Percentiles rank a stretch among this genome's conserved stretches.
These are phyloP conservation scores for Tagetes erecta DNA, from an alignment of 129 eudicot species.

Conservation along the genomic window DNA sequence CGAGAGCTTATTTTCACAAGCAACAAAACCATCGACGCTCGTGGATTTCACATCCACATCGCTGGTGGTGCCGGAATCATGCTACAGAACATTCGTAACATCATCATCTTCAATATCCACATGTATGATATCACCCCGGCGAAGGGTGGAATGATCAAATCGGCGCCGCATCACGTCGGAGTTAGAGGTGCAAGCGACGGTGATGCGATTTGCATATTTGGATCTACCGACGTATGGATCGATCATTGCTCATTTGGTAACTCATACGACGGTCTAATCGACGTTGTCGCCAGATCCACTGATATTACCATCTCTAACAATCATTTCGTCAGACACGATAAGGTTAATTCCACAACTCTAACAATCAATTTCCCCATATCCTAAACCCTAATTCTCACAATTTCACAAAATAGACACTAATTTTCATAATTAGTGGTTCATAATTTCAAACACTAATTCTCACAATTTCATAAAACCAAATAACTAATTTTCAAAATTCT, in stretches of 20 bases:
- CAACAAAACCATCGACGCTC: conserved; percentile 78
- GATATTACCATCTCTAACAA: conserved; percentile 73
- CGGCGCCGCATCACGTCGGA: conserved; percentile 53
- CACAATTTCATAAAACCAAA: not conserved
- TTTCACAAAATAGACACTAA: not conserved
- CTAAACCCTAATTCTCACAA: not conserved
- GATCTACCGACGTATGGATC: conserved; percentile 57
- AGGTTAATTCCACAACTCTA: conserved; percentile 25
- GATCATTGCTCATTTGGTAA: conserved; percentile 72
- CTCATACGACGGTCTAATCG: conserved; percentile 66
- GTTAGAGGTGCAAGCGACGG: conserved; percentile 63
- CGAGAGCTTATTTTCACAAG: conserved; percentile 64
- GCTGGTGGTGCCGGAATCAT: conserved; percentile 74
- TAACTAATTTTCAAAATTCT: not conserved
- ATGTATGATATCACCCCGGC: conserved; percentile 49
- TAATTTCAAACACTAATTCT: too few relatives aligned
- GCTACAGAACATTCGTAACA: conserved; percentile 51
- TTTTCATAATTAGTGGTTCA: too few relatives aligned
- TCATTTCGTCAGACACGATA: conserved; percentile 76
- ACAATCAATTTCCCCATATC: not conserved
- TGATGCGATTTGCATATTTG: conserved; percentile 71
- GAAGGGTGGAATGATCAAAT: conserved; percentile 65
- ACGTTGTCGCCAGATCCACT: conserved; percentile 66
- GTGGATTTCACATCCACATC: conserved; percentile 64
- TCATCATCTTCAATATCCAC: conserved; percentile 54